A percentile compares a stretch with the other conserved stretches of the same genome.
Evolutionary conservation across 2,329 filamentous ascomycete genomes (phyloP).

Genomic region (Coniochaeta hoffmannii): DNA sequence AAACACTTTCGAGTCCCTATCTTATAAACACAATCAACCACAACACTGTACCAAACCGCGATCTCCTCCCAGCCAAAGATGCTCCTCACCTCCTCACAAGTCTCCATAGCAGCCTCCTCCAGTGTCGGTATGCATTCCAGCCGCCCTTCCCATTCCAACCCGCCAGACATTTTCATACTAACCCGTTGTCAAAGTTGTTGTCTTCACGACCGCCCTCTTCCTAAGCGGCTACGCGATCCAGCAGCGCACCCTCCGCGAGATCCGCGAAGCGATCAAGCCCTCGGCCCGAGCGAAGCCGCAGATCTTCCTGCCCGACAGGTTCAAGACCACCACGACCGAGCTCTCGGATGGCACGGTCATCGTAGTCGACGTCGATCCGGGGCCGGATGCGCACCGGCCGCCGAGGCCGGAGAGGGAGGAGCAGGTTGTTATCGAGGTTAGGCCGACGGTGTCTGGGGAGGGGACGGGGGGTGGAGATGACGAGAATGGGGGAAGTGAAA

Average conservation of each 20-base stretch:
- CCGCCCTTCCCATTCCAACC: not conserved
- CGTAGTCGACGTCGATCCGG: conserved; percentile 22
- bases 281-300: conserved; percentile 38
- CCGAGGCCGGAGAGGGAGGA: conserved; percentile 11
- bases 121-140: conserved; percentile 45
- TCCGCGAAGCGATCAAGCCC: conserved; percentile 65
- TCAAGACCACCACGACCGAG: conserved; percentile 35
- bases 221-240: conserved; percentile 82
- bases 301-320: conserved; percentile 43
- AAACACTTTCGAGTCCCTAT: not conserved
- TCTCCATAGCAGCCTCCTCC: conserved; percentile 59
- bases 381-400: conserved; percentile 16
- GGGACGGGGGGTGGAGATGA: conserved; percentile 8
- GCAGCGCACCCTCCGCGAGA: conserved; percentile 71
- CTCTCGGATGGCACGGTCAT: conserved; percentile 39
- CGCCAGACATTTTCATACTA: not conserved
- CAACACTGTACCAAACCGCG: not conserved
- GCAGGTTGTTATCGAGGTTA: conserved; percentile 26
- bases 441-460: conserved; percentile 17
- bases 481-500: conserved; percentile 1
- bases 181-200: conserved; percentile 44
- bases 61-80: conserved; percentile 21
- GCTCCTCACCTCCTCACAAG: conserved; percentile 62
- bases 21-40: conserved; percentile 7
- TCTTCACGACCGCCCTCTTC: conserved; percentile 78